Evolutionary conservation across 2,329 filamentous ascomycete species (phyloP), one percentile per base, ranked within the genome.

Genomic region (Fusarium nygamai): DNA sequence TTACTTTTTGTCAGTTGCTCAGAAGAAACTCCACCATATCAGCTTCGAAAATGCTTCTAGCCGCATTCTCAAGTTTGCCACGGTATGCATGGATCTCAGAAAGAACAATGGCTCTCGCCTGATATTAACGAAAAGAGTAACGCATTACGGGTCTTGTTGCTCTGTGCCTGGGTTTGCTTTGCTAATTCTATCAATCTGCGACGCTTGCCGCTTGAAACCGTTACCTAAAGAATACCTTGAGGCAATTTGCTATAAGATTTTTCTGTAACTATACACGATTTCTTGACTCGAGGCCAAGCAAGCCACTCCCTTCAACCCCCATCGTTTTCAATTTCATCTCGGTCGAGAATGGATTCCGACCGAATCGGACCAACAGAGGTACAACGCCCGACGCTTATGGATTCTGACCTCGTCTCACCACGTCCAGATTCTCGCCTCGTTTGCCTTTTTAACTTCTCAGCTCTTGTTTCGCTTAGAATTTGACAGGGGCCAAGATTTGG

Each of bases 1-100:
- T 43, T 48, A 31, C 46, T 29, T 16, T 16, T 54, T 56, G 36
- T 51, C 50, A 59, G 56, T 36, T 36, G 39, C 46, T 51, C 59
- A 65, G 36, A 65, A 65, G 44, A 31, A 22, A 57, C 64, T 67
- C 72, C 72, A 75, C 72, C 58, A 48, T 43, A 53, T 54, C 54
- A 46, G 48, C 57, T 72, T 74, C 72, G 64, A 74, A 61, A 73
- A 74, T 63, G 69, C 69, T 74, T 74, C 72, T 74, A 74, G 69
- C 65, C 65, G 64, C 31, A 59, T 75, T 74, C 72, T 56, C 64
- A 70, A 60, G 69, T 70, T 74, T 62, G 72, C 72, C 69, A 74
- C 69, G 34, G 19, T 69, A 73, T 75, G 72, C 72, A 74, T 75
- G 72, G 72, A 64, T 59, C 47, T 61, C 41, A 46, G 43, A 57